Conservation (phyloP, 768 basidiomycete species). For the Phylloporus sp. region DNA sequence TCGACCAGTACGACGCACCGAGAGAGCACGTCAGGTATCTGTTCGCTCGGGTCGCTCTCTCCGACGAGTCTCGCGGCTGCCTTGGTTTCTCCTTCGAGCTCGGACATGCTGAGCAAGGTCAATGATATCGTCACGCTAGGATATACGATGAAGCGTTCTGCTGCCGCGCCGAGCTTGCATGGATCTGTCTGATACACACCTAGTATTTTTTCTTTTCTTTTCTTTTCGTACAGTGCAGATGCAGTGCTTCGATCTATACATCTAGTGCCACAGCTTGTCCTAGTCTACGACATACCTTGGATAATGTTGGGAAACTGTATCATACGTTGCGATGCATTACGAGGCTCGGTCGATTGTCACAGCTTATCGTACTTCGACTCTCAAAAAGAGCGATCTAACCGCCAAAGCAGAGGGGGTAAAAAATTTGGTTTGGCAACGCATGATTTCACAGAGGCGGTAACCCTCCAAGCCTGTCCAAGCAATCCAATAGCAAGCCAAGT, state of each 20-base stretch:
- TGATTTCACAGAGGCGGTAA: conserved; percentile 18
- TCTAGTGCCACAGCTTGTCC: background rate
- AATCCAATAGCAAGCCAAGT: conserved; percentile 54
- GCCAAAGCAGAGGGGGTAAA: too few species aligned
- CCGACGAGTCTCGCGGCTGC: conserved; percentile 21
- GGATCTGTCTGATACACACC: background rate
- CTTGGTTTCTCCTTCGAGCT: conserved; percentile 20
- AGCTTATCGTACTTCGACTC: too few species aligned
- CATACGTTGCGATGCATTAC: too few species aligned
- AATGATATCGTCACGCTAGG: conserved; percentile 35
- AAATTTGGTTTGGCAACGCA: too few species aligned
- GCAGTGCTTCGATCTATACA: too few species aligned
- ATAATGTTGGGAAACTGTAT: too few species aligned
- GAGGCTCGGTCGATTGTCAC: too few species aligned
- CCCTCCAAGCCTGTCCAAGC: conserved; percentile 40
- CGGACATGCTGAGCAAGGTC: conserved; percentile 29
- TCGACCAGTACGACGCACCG: background rate
- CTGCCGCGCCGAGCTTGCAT: background rate
- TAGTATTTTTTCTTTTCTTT: too few species aligned
- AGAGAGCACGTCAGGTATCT: conserved; percentile 6
- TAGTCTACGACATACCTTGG: background rate
- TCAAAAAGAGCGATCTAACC: too few species aligned
- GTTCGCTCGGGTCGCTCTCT: conserved; percentile 18
- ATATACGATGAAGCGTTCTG: conserved; percentile 26
- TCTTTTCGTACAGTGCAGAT: background rate